phyloP scores from a whole-genome alignment of 768 basidiomycete genomes.

The Amanita pallidorosea region DNA sequence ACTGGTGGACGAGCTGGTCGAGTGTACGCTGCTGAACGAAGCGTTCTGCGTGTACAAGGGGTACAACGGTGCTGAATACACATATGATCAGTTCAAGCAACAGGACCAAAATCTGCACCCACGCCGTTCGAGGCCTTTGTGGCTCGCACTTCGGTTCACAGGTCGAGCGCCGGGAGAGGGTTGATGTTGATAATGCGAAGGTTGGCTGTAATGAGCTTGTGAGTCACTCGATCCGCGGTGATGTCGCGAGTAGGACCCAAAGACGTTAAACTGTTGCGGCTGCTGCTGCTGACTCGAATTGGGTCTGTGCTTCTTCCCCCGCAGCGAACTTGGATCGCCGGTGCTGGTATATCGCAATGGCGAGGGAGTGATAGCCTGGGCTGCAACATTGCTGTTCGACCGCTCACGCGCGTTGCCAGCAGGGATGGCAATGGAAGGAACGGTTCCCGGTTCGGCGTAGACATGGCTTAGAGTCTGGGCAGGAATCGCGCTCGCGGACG shows the following conservation, averaged over 20 bases:
- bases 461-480: constrained; percentile 25
- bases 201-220: constrained; percentile 12
- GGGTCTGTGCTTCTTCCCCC: constrained; percentile 3
- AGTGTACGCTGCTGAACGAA: constrained; percentile 32
- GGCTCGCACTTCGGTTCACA: constrained; percentile 30
- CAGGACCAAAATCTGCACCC: constrained; percentile 11
- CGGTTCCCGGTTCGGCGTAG: constrained; percentile 23
- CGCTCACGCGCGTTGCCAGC: constrained; percentile 20
- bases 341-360: constrained; percentile 27
- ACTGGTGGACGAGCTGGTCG: constrained; percentile 36
- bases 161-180: constrained; percentile 6
- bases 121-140: constrained; percentile 34
- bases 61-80: constrained; percentile 11
- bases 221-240: constrained; percentile 15
- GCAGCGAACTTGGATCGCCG: constrained; percentile 17
- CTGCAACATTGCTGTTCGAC: constrained; percentile 24
- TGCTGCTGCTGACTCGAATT: constrained; percentile 5
- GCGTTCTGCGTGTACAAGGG: constrained; percentile 14
- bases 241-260: constrained; percentile 15
- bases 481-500: constrained; percentile 23
- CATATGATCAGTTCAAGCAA: constrained; percentile 3
- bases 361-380: constrained; percentile 25
- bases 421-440: constrained; percentile 26
- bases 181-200: constrained; percentile 5
- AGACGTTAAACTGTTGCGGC: background rate